Evolutionary conservation across 2,329 filamentous ascomycete genomes (phyloP), one percentile per base, ranked within the genome.

Genomic region (Talaromyces funiculosus): DNA sequence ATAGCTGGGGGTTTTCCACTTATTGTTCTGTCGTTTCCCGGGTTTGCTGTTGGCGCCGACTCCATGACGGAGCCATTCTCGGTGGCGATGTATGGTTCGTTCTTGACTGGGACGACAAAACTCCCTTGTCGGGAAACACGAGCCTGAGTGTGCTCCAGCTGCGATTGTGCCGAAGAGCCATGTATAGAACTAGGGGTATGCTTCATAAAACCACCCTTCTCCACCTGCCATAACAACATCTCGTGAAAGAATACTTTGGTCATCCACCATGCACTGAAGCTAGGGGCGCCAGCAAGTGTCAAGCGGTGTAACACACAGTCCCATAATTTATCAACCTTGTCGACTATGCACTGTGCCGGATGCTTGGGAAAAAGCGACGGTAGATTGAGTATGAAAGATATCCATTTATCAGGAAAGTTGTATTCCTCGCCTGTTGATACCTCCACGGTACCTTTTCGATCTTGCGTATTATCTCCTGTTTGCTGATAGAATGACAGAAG

Each of bases 211-310:
- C 93, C 93, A 55, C 92, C 93, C 67, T 92, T 87, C 68, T 95
- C 91, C 0, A 90, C 91, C 66, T 96, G 81, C 82, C 95, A 97
- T 61, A 89, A 83, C 54, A 92, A 86, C 90, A 96, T 95, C 77
- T 97, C 93, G 69, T 97, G 92, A 57, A 97, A 84, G 82, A 93
- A 97, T 61, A 93, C 92, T 73, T 97, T 96, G 3, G 92, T 92
- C 61, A 97, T 90, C 77, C 77, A 79, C 77, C 77, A 80, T 5
- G 77, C 75, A 64, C 77, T 78, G 62, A 79, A 80, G 62, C 77
- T 80, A 51, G 75, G 72, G 6, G 77, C 77, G 10, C 76, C 77
- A 51, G 72, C 73, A 29, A 78, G 66, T 4, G 77, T 78, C 31
- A 80, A 67, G 26, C 77, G 74, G 59, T 73, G 77, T 49, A 79